Base-by-base conservation (phyloP, 768 basidiomycete genomes). In the Phlebiopsis gigantea region DNA sequence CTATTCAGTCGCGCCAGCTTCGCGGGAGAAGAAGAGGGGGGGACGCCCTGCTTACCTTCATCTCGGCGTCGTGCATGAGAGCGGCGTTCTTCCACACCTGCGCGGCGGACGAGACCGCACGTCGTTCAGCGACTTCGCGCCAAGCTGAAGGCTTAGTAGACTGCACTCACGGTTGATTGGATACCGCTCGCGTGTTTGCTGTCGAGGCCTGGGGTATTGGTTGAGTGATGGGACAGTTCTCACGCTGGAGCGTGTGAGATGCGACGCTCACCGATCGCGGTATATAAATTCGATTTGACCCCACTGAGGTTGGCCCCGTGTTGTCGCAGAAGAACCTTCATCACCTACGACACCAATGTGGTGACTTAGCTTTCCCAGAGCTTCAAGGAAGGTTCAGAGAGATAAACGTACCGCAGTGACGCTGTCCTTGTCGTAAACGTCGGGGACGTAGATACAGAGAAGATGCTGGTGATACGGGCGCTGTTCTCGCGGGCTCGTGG, bases 101-200 rank as follows among this genome's bases (percentile, higher is more conserved):
- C 24, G n/a, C 28, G 19, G 9, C 8, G 34, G 53, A 21, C 15
- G 17, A 21, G 12, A n/a, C 14, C 25, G 19, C 26, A 15, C 30
- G 46, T 8, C 24, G 15, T 24, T 25, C 10, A 54, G 47, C 12
- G 25, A n/a, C n/a, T 17, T n/a, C n/a, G n/a, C n/a, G n/a, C n/a
- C n/a, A n/a, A n/a, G n/a, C n/a, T n/a, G n/a, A n/a, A n/a, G n/a
- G 44, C 19, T 19, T 15, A 19, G 25, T 41, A 8, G 49, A 53
- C 15, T 52, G 53, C 21, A 67, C 77, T 46, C 56, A 86, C 88
- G 58, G 88, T 88, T 22, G 88, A 84, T 41, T 77, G 79, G 50
- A 90, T 77, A 7, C 87, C 85, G 65, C 86, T 88, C 0, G 83
- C 68, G 65, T 90, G 88, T 65, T 90, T 90, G 69, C 87, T 88